Evolutionary conservation across 495 filamentous ascomycete species (phyloP).

Genomic region (Pseudoneurospora amorphoporcata): DNA sequence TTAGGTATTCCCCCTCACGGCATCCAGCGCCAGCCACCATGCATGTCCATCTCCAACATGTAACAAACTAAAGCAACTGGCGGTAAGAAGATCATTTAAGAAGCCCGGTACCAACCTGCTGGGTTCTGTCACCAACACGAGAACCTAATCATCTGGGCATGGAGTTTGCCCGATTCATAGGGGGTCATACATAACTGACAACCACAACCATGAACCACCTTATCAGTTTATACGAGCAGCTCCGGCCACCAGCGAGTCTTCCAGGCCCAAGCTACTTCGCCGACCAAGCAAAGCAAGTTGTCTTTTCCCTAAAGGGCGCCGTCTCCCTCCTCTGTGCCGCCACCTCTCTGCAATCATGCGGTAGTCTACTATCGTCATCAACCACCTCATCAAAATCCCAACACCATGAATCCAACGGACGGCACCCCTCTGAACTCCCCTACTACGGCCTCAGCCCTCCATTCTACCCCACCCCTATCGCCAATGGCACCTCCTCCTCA

Average conservation of each 20-base stretch:
- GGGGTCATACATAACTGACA: background rate
- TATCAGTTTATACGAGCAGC: background rate
- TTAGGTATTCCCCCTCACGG: background rate
- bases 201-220: background rate
- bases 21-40: background rate
- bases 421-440: conserved; percentile 14
- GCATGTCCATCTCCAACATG: background rate
- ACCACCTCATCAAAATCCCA: background rate
- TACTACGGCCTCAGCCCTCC: conserved; percentile 30
- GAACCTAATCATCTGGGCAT: background rate
- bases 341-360: background rate
- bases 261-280: background rate
- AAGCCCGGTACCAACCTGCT: background rate
- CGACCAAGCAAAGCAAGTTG: conserved; percentile 4
- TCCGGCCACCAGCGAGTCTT: background rate
- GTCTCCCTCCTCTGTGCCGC: conserved; percentile 11
- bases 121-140: background rate
- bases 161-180: background rate
- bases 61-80: background rate
- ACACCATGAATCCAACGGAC: background rate
- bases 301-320: conserved; percentile 11
- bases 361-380: background rate
- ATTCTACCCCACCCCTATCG: conserved; percentile 44
- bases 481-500: conserved; percentile 34
- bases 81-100: background rate